phyloP scores from a whole-genome alignment of 495 filamentous ascomycete genomes.

The Neurospora cerealis region DNA sequence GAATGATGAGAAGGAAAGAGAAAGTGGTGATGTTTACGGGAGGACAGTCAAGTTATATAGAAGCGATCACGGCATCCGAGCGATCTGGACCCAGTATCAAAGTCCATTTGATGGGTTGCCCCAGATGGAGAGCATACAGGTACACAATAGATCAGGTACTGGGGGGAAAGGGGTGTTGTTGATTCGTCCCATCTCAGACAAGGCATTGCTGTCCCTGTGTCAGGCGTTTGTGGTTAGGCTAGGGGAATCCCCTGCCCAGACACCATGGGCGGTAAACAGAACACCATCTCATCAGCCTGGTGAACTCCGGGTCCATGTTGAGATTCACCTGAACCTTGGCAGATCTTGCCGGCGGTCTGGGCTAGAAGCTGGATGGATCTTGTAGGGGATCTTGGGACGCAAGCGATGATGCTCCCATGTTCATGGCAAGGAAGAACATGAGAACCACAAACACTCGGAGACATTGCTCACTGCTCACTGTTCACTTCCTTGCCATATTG shows the following conservation, averaged over 20 bases:
- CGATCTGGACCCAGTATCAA: background rate
- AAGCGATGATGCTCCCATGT: background rate
- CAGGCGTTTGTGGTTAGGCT: slow-evolving; percentile 6
- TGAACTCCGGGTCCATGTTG: background rate
- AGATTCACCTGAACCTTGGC: background rate
- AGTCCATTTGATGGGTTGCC: background rate
- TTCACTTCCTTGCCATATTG: background rate
- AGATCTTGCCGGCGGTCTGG: slow-evolving; percentile 1
- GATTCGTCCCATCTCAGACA: background rate
- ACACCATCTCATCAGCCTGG: background rate
- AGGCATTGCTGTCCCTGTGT: slow-evolving; percentile 16
- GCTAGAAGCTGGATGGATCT: background rate
- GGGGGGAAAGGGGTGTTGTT: background rate
- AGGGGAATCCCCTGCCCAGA: slow-evolving; percentile 8
- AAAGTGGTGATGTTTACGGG: slow-evolving; percentile 12
- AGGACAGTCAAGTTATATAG: slow-evolving; percentile 20
- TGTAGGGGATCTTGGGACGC: background rate
- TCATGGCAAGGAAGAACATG: background rate
- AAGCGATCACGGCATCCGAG: background rate
- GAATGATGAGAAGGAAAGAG: slow-evolving; percentile 25
- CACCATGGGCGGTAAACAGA: background rate
- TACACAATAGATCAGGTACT: slow-evolving; percentile 8
- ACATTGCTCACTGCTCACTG: background rate
- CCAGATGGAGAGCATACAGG: slow-evolving; percentile 26
- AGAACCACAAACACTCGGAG: background rate